Evolutionary conservation across 805 yeast genomes (phyloP), one percentile per base, ranked within the genome.

Genomic region (Cyberlindnera euphorbiae): DNA sequence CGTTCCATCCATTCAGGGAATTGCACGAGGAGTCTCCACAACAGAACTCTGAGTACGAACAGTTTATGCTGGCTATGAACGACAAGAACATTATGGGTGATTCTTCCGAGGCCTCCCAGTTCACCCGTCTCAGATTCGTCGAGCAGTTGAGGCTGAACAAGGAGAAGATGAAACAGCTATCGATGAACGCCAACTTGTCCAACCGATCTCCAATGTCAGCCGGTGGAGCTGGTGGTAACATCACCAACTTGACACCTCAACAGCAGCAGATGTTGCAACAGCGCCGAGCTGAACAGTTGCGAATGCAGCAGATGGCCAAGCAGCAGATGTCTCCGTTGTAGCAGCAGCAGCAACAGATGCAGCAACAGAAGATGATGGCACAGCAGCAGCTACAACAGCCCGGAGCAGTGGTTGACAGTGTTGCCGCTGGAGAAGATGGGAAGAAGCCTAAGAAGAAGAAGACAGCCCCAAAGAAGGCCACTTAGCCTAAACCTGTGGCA

Each of bases 11-110:
- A 5, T 65, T 50, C 44, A 62, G 69, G 24, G 71, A 66, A 35
- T 68, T 80, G 30, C 87, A 79, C 49, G 88, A 80, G 52, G 87
- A 82, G 45, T 36, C 42, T 14, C 75, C 79, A 26, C 95, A 87
- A 55, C 83, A 83, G 49, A 75, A 79, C 38, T 77, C 89, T 2
- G 94, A 87, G 46, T 87, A 84, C 62, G 97, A 93, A 59, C 95
- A 86, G 54, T 67, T 88, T 55, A 90, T 90, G 97, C 66, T 80
- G 21, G 68, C 77, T 8, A 63, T 79, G 69, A 71, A 69, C 45
- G 82, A 78, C 33, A 59, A 61, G 35, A 63, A 53, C 38, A 60
- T 58, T 35, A 59, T 50, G 47, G 62, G 67, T 7, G 45, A 44
- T 9, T 45, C 50, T 9, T 49, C 53, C 19, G 67, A 63, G 32